These are phyloP conservation scores for Pascua sp. DNA, from an alignment of 1,284 basidiomycete genomes.

Conservation along the genomic window DNA sequence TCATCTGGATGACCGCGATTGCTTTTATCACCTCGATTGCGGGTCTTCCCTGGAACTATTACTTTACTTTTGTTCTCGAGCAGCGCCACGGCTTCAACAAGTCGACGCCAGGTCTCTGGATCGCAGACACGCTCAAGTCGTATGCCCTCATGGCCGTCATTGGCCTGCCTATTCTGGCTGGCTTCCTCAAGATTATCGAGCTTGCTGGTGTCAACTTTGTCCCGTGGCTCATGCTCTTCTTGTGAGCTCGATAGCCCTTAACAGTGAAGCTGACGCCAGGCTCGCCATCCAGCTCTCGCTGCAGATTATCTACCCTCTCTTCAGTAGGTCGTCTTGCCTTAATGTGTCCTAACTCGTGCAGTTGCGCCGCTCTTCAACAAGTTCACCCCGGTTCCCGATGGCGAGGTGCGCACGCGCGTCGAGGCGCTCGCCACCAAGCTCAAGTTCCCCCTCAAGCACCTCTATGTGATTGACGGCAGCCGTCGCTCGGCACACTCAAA, in stretches of 20 bases:
- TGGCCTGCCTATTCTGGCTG: slow-evolving; percentile 83
- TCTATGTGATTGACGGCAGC: slow-evolving; percentile 96
- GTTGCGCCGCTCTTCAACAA: slow-evolving; percentile 96
- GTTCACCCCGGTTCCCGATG: slow-evolving; percentile 73
- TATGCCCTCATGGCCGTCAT: slow-evolving; percentile 70
- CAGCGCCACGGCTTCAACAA: slow-evolving; percentile 97
- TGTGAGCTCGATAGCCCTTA: slow-evolving; percentile 55
- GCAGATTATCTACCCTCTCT: slow-evolving; percentile 78
- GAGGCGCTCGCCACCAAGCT: slow-evolving; percentile 72
- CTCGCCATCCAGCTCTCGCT: slow-evolving; percentile 77
- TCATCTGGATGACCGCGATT: slow-evolving; percentile 69
- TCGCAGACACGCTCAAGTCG: slow-evolving; percentile 75
- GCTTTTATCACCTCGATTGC: slow-evolving; percentile 66
- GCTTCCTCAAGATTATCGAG: slow-evolving; percentile 82
- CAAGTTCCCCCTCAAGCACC: slow-evolving; percentile 86
- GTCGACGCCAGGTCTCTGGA: slow-evolving; percentile 69
- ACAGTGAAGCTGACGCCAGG: slow-evolving; percentile 52
- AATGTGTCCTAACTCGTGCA: slow-evolving; percentile 9
- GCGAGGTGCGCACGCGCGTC: slow-evolving; percentile 69
- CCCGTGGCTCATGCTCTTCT: slow-evolving; percentile 80
- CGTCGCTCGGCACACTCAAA: slow-evolving; percentile 93
- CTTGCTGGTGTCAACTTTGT: slow-evolving; percentile 89
- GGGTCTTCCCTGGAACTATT: slow-evolving; percentile 68
- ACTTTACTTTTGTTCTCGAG: slow-evolving; percentile 90
- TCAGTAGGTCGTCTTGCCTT: slow-evolving; percentile 53